These are phyloP conservation scores for Hymenoscyphus infarciens DNA, from an alignment of 2,329 filamentous ascomycete genomes.

Conservation along the genomic window DNA sequence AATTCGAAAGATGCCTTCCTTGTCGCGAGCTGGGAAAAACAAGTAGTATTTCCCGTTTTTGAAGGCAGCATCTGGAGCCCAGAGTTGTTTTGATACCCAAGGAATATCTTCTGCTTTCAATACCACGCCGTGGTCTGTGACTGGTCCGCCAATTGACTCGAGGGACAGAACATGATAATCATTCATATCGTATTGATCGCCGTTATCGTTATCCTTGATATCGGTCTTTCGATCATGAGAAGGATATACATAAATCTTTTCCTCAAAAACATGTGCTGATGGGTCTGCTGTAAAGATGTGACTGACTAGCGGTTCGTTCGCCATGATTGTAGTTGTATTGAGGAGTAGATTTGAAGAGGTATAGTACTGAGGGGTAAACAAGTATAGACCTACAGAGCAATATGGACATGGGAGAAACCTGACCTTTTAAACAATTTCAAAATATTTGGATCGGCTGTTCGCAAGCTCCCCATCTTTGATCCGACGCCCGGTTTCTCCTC, in stretches of 20 bases:
- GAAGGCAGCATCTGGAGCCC: slow-evolving; percentile 72
- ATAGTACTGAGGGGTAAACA: background rate
- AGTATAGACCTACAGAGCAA: background rate
- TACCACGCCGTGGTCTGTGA: slow-evolving; percentile 70
- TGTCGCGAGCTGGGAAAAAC: slow-evolving; percentile 73
- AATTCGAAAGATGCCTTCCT: slow-evolving; percentile 67
- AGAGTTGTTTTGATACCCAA: slow-evolving; percentile 76
- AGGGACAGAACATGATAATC: slow-evolving; percentile 76
- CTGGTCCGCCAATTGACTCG: slow-evolving; percentile 51
- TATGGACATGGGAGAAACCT: background rate
- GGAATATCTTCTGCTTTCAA: slow-evolving; percentile 64
- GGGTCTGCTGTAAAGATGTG: slow-evolving; percentile 77
- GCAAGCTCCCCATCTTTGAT: slow-evolving; percentile 6
- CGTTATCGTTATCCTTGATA: slow-evolving; percentile 77
- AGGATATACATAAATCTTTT: slow-evolving; percentile 73
- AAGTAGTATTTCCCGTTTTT: slow-evolving; percentile 71
- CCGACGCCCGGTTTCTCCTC: slow-evolving; percentile 4
- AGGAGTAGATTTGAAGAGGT: background rate
- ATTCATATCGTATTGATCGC: slow-evolving; percentile 79
- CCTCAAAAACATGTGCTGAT: slow-evolving; percentile 75
- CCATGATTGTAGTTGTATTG: slow-evolving; percentile 7
- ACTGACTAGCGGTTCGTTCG: slow-evolving; percentile 15
- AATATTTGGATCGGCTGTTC: background rate
- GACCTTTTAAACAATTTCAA: slow-evolving; percentile 7
- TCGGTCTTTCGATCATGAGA: slow-evolving; percentile 75